Base-by-base conservation (phyloP, 192 early-diverging fungal species). In the Lobosporangium transversale region DNA sequence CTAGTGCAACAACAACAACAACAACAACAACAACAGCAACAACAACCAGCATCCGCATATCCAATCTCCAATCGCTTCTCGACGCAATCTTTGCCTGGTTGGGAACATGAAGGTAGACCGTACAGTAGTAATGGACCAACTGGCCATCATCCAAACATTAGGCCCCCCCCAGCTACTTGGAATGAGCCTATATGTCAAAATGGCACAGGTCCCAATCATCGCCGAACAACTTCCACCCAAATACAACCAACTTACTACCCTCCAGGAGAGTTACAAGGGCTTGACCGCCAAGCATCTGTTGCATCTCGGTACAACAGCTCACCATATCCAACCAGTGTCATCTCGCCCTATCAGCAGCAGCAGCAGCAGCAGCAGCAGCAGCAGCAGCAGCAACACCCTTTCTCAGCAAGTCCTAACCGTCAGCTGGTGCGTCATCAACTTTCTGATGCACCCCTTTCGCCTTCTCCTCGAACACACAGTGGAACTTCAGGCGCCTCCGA, bases 61-160 rank as follows among this genome's bases (percentile, higher is more conserved):
- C 58, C 57, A 3, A 69, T 69, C 23, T 36, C 67, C 24, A 71
- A 63, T 45, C 56, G 70, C 29, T 66, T 65, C 21, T 75, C 70
- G 14, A 75, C 70, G 10, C 70, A 75, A 24, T 75, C 70, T 9
- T 31, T 75, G 15, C 56, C 70, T 48, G 70, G 70, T 11, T 66
- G 70, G 70, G 70, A 75, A n/a, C 70, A 66, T 14, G 70, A 65
- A 15, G 26, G 40, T 23, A 61, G 53, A n/a, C 43, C 58, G 18
- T 71, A 63, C 47, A 49, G 32, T 27, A 24, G 42, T 20, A 62
- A 50, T 49, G 60, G 67, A 12, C 67, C 55, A 4, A 49, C 63
- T 6, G 57, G 48, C 9, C 70, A 75, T 45, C 70, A 75, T 40
- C 51, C 62, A 29, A 52, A 24, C 32, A 55, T 59, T 11, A 54